Base-by-base conservation (phyloP, 441 rosid genomes). In the Pelargonium citronellum region DNA sequence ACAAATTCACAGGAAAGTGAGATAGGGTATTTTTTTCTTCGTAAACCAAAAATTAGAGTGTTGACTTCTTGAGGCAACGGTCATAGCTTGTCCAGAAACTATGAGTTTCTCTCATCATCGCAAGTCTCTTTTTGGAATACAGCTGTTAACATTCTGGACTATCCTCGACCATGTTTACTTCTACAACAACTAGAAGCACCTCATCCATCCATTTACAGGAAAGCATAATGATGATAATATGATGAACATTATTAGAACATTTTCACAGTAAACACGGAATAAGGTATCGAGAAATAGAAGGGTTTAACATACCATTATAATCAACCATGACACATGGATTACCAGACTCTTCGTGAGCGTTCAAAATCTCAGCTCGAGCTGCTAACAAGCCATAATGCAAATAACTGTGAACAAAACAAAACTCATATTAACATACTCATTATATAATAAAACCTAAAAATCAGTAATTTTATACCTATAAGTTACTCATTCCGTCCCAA, bases 291-390 rank as follows among this genome's bases (percentile, higher is more conserved):
- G 57, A 73, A 71, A 20, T 12, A 51, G 67, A 71, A 37, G 10
- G 44, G 67, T 63, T 69, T 55, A 66, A 73, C 84, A 46, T 81
- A 95, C 99, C 98, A 79, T 86, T 82, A 76, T 83, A 89, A 77
- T 97, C 97, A 60, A 71, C 86, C 80, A 83, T 78, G 79, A 89
- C 81, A 77, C 99, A 95, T 37, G 95, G 95, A 82, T 88, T 90
- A 74, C 71, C 81, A 77, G 91, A 73, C 49, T 70, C 93, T 61
- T 82, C 90, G 20, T 91, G 86, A 27, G 67, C 81, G 81, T 85
- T 87, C 84, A 95, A 70, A 77, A 95, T 92, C 73, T 92, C 98
- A 2, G 92, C 98, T 75, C 98, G 87, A 73, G 99, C 99, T 67
- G 99, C 99, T 72, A 95, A 74, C 80, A 95, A 81, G 49, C 99